Percentiles rank a stretch among this genome's conserved stretches.
These are phyloP conservation scores for Plicaturopsis crispa DNA, from an alignment of 768 basidiomycete species.

Conservation along the genomic window DNA sequence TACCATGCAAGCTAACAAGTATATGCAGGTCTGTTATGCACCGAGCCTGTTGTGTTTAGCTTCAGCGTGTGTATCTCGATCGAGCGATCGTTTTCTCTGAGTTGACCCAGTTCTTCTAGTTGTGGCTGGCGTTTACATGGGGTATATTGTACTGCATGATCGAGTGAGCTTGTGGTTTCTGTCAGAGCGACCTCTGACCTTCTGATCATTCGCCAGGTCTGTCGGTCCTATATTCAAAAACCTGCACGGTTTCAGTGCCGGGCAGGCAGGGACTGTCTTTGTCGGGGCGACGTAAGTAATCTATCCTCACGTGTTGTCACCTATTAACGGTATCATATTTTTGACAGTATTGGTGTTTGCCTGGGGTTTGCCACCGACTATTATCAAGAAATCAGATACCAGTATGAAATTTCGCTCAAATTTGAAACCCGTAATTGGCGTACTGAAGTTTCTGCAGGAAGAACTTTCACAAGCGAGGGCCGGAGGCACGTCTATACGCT, in stretches of 20 bases:
- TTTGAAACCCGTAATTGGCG: not conserved
- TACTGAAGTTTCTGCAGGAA: constrained; percentile 15
- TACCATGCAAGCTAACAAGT: not conserved
- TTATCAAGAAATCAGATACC: constrained; percentile 43
- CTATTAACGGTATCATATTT: constrained; percentile 1
- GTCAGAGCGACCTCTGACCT: not conserved
- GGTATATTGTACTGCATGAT: constrained; percentile 66
- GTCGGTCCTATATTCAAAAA: constrained; percentile 46
- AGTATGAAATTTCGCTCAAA: constrained; percentile 23
- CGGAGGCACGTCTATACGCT: constrained; percentile 54
- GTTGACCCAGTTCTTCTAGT: constrained; percentile 21
- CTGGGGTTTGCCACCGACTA: constrained; percentile 39
- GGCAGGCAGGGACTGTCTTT: constrained; percentile 55
- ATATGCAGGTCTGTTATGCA: constrained; percentile 48
- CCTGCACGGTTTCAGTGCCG: constrained; percentile 53
- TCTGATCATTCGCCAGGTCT: constrained; percentile 28
- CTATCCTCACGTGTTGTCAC: constrained; percentile 2
- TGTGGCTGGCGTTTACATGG: constrained; percentile 75
- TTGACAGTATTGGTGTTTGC: constrained; percentile 45
- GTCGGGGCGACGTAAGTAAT: constrained; percentile 42
- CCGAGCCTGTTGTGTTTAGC: constrained; percentile 68
- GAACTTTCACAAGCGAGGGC: constrained; percentile 25
- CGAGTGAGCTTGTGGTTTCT: constrained; percentile 29
- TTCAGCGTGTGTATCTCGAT: constrained; percentile 53
- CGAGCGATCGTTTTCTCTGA: constrained; percentile 14